Evolutionary conservation across 768 basidiomycete species (phyloP), one percentile per base, ranked within the genome.

Genomic region (Basidioascus undulatus): DNA sequence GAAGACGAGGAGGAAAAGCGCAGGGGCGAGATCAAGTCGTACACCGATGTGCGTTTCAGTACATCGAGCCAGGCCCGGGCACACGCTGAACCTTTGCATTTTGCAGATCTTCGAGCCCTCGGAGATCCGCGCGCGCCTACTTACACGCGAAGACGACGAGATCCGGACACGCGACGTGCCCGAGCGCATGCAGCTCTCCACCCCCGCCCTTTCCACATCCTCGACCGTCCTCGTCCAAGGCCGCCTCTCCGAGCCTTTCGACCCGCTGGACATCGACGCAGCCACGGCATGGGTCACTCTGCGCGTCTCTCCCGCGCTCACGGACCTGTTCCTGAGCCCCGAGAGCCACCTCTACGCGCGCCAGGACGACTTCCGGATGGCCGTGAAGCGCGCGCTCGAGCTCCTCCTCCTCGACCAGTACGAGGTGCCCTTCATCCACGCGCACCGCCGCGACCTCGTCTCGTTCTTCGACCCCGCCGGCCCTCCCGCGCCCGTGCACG

Each of bases 351-450:
- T 68, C 45, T 61, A 66, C 32, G 60, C 69, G 32, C 68, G 80
- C 44, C 47, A 47, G 19, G 35, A 41, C 30, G 49, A 50, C 16
- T 61, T 51, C 48, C 68, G 74, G 31, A 62, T 67, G 25, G 80
- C 86, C 3, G 79, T 96, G 44, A 71, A 75, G 2, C 70, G 66
- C 48, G 72, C 76, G 35, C 65, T 98, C 27, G 67, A 72, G 26
- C 80, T 72, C 55, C 65, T 96, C 41, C 87, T 96, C 58, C 59
- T 82, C 37, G 72, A 83, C 32, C 72, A 81, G 50, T 76, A 79
- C 47, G 92, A 98, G 56, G 87, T 94, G 6, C 84, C 92, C 0
- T 87, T 84, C 59, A 73, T 96, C 46, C 92, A 79, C 77, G 71
- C 73, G 15, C 83, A 94, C 63, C 81, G 80, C 51, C 70, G 80